Base-by-base conservation (phyloP, 1,284 basidiomycete species). In the Termitomyces sp. region DNA sequence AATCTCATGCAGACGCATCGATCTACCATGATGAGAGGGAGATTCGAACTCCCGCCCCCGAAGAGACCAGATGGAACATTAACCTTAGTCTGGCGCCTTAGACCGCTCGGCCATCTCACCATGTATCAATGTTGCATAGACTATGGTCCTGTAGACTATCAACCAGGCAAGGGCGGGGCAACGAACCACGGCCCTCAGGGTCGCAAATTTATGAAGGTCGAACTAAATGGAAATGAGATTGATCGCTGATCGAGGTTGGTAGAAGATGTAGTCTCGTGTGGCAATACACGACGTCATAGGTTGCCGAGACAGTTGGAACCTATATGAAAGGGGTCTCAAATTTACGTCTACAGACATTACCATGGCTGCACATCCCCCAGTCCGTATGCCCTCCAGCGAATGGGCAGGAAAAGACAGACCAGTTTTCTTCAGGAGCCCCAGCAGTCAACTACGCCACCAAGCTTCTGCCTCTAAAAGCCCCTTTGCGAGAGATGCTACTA, bases 61-160 rank as follows among this genome's bases (percentile, higher is more conserved):
- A 52, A 61, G 55, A 55, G 57, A 59, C 57, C 55, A 61, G 55
- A 61, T 60, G 2, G 8, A 1, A 9, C 28, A 30, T 24, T 24
- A 38, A n/a, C 83, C 83, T 84, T 85, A 86, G 83, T 86, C 85
- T 86, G 82, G 83, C 84, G 84, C 84, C 84, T 86, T 86, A 82
- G 84, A 88, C 84, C 84, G 83, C 84, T 87, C 84, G 85, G 83
- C 84, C 84, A 86, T 86, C 83, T 84, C 81, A 67, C 70, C 69
- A 55, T n/a, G n/a, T n/a, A n/a, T n/a, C n/a, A n/a, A n/a, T n/a
- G n/a, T n/a, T n/a, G n/a, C n/a, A n/a, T n/a, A n/a, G n/a, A n/a
- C n/a, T n/a, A n/a, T n/a, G n/a, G n/a, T n/a, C n/a, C n/a, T n/a
- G n/a, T n/a, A n/a, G n/a, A n/a, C n/a, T n/a, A n/a, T n/a, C n/a